These are phyloP conservation scores for Colletotrichum liaoningense DNA, from an alignment of 2,329 filamentous ascomycete species.

Conservation along the genomic window DNA sequence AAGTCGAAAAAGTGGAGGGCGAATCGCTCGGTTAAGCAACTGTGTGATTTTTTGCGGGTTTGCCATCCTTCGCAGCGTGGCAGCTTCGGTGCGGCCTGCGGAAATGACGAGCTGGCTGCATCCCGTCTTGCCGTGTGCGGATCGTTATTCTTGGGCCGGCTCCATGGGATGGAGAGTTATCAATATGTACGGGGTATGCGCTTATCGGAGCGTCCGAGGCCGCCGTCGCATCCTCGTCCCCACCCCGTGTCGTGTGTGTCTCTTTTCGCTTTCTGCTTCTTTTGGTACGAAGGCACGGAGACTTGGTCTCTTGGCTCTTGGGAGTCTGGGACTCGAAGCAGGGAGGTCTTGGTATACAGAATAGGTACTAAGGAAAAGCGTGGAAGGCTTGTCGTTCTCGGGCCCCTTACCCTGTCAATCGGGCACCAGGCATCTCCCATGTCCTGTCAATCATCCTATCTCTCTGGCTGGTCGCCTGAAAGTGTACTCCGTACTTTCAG, in stretches of 20 bases:
- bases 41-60: neutral
- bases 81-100: neutral
- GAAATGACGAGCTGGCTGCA: slow-evolving; percentile 14
- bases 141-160: neutral
- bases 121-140: neutral
- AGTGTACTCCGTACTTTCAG: neutral
- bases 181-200: slow-evolving; percentile 25
- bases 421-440: slow-evolving; percentile 17
- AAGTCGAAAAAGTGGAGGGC: slow-evolving; percentile 21
- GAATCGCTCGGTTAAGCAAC: slow-evolving; percentile 15
- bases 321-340: neutral
- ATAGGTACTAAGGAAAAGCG: slow-evolving; percentile 4
- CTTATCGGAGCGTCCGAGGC: slow-evolving; percentile 20
- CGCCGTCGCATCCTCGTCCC: neutral
- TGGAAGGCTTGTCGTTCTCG: slow-evolving; percentile 21
- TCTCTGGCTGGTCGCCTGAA: neutral
- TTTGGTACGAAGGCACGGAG: neutral
- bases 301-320: slow-evolving; percentile 4
- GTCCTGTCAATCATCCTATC: slow-evolving; percentile 28
- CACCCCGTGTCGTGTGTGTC: neutral
- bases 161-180: neutral
- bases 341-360: neutral
- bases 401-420: slow-evolving; percentile 22
- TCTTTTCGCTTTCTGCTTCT: slow-evolving; percentile 10
- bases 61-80: neutral